Evolutionary conservation across 441 rosid genomes (phyloP), one percentile per base, ranked within the genome.

Genomic region (Manihot esculenta): DNA sequence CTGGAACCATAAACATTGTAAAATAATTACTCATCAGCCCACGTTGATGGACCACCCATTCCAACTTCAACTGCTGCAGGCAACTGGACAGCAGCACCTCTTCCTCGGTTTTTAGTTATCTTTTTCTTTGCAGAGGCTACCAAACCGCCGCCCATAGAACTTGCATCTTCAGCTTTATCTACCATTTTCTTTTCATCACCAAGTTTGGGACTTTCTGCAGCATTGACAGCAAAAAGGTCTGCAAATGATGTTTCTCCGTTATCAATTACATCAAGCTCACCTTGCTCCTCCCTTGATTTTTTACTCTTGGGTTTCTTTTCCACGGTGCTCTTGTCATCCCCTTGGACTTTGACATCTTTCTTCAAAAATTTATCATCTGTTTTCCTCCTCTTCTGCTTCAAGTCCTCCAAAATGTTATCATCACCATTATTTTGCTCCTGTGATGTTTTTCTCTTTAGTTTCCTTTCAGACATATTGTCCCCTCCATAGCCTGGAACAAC

Each of bases 181-280:
- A 35, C 64, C 66, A 18, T 35, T 70, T 72, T 79, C 71, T 49
- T 78, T 64, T 81, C 77, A 59, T 3, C 47, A 35, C 15, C 68
- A 50, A 66, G 54, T 50, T 17, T 61, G 1, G 77, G 55, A 69
- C 69, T 78, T 77, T 73, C 84, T 24, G 51, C 48, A 61, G 59
- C 23, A 3, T 69, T 77, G 24, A 50, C 33, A 0, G 79, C 49
- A 33, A 89, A 84, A 57, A 91, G 76, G 50, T 94, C 94, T 17
- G 78, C 74, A 30, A 93, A 86, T 67, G 97, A 81, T 21, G 70
- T 68, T 69, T 88, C 93, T 35, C 74, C 70, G 67, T 87, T 76
- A 50, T 94, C 97, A 0, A 91, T 82, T 67, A 84, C 79, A 71
- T 88, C 92, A 0, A 87, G 81, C 60, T 81, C 87, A 9, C 70